Evolutionary conservation across 768 basidiomycete species (phyloP), one percentile per base, ranked within the genome.

Genomic region (Pleurotus djamor): DNA sequence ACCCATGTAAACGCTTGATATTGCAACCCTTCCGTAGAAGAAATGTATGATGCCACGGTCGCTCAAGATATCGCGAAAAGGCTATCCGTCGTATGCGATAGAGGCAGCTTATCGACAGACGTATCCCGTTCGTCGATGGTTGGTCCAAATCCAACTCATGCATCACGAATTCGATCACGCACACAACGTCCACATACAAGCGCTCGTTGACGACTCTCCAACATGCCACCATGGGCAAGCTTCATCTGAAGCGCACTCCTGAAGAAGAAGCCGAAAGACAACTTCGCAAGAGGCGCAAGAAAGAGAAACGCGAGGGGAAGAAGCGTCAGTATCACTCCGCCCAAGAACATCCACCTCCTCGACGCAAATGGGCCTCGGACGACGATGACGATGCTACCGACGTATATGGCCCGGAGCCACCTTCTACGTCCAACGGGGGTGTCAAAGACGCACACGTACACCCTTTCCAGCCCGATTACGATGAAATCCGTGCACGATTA

Each of bases 181-280:
- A 1, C 3, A 28, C 21, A 28, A 28, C 21, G 21, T 28, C 21
- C 3, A 28, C 21, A 28, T 28, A 3, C 21, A 28, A 28, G 21
- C 21, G 21, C 21, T 28, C 21, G 21, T 28, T 28, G 21, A 28
- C 21, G 21, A 43, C n/a, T n/a, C 10, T 43, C 41, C n/a, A 43
- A 10, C 10, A 43, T 43, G 41, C 41, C 34, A 38, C n/a, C 54
- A 81, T 78, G 76, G 74, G 81, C 55, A 87, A 83, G 67, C 71
- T 89, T 38, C 80, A 77, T 57, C 76, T 89, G 49, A 90, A 90
- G 67, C 81, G 81, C 48, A 88, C 87, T 1, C 80, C 82, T 5
- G 80, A 83, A 55, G 87, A 89, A 67, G 79, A 84, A 64, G 79
- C 70, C 13, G 79, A 78, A 57, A 79, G 71, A 48, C 68, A 73